phyloP scores from a whole-genome alignment of 305 asterid species.

The Plantago lanceolata region DNA sequence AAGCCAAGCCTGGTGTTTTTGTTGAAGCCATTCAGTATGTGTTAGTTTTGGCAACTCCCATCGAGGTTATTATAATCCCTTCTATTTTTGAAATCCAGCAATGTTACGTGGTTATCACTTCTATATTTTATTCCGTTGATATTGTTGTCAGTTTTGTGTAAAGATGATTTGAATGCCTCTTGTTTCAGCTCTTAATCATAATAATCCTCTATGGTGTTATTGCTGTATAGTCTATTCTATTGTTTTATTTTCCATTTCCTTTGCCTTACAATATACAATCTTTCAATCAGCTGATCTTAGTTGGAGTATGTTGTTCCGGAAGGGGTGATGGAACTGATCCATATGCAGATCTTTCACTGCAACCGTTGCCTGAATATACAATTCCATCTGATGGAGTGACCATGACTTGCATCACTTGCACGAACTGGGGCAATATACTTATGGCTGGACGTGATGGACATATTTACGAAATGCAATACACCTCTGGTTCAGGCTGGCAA shows the following conservation, averaged over 20 bases:
- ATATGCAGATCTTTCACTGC: conserved; percentile 80
- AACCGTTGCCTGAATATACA: conserved; percentile 84
- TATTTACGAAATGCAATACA: conserved; percentile 80
- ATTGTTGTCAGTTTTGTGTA: neutral
- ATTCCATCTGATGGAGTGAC: conserved; percentile 96
- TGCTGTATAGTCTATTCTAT: neutral
- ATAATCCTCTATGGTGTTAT: neutral
- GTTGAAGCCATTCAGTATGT: conserved; percentile 92
- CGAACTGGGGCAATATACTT: conserved; percentile 77
- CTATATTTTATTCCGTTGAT: conserved; percentile 10
- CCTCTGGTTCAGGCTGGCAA: conserved; percentile 96
- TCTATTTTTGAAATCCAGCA: conserved; percentile 15
- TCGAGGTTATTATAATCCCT: conserved; percentile 51
- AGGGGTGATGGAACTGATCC: conserved; percentile 85
- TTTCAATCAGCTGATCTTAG: conserved; percentile 70
- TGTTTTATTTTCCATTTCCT: neutral
- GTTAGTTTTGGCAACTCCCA: conserved; percentile 93
- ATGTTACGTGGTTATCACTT: conserved; percentile 9
- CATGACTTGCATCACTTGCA: conserved; percentile 93
- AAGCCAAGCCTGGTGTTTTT: conserved; percentile 81
- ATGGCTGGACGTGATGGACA: conserved; percentile 98
- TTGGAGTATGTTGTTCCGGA: conserved; percentile 96
- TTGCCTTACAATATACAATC: conserved; percentile 26
- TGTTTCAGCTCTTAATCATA: neutral
- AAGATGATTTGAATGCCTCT: conserved; percentile 18